Base-by-base conservation (phyloP, 2,329 filamentous ascomycete species). In the Fusarium chaquense region DNA sequence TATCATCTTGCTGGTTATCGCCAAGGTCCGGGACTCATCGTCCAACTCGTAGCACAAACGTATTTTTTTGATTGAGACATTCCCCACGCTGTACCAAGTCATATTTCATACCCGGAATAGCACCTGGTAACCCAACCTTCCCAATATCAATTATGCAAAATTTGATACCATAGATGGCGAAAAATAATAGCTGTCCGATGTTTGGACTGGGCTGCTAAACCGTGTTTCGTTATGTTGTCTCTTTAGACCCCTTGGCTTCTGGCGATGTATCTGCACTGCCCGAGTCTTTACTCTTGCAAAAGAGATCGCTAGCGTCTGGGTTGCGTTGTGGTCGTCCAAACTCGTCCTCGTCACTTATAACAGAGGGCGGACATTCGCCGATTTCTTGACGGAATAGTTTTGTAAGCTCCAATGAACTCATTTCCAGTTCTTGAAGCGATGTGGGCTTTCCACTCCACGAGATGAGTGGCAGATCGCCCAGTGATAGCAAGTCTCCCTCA, bases 391-490 rank as follows among this genome's bases (percentile, higher is more conserved):
- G 86, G 75, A 96, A 95, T 16, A 82, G 74, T 1, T 79, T 74
- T 6, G 86, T 81, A 73, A 90, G 93, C 8, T 84, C 80, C 1
- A 77, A 65, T 4, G 89, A 86, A 3, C 79, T 78, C 3, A 77
- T 74, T 10, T 81, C 80, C 4, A 89, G 69, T 1, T 81, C 81
- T 6, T 73, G 76, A 2, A 81, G 67, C 3, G 77, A 78, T 13
- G 82, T 78, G n/a, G 73, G 69, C 22, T 82, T 79, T 2, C 93
- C 93, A 28, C 90, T 84, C 84, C 90, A 92, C 3, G 86, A 83
- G 18, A 97, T 73, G 9, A 91, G 73, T 1, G 91, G 89, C 51
- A 91, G 75, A 56, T 83, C 78, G 35, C 79, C 70, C 41, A 87
- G 77, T 16, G 81, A 73, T 13, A 82, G 77, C 41, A 89, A 76